These are phyloP conservation scores for Arctostaphylos glauca DNA, from an alignment of 148 eudicot genomes.

Conservation along the genomic window DNA sequence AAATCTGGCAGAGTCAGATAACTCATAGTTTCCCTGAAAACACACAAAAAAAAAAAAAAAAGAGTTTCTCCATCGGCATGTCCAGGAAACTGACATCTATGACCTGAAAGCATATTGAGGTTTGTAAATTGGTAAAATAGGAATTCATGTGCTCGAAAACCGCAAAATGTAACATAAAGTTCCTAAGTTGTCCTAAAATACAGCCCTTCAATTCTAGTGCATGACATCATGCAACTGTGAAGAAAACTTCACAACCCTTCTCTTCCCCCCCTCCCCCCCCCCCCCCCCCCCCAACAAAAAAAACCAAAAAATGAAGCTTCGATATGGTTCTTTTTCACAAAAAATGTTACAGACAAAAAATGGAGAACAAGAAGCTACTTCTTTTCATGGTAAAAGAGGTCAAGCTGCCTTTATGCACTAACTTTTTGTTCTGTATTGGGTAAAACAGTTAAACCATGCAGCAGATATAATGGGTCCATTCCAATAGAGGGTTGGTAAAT, in stretches of 20 bases:
- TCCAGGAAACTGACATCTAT: neutral
- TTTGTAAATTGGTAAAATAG: neutral
- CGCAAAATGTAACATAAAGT: neutral
- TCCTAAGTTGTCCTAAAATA: neutral
- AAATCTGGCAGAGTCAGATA: neutral
- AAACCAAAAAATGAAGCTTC: neutral
- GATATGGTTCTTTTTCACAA: neutral
- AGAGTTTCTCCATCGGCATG: neutral
- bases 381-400: neutral
- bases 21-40: neutral
- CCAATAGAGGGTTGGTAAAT: neutral
- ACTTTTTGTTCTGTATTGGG: neutral
- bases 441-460: conserved; percentile 5
- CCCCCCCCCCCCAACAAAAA: too few species aligned
- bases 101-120: neutral
- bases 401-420: neutral
- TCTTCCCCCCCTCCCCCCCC: too few species aligned
- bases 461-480: neutral
- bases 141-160: neutral
- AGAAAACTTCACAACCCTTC: too few species aligned
- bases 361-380: neutral
- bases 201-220: neutral
- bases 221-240: neutral
- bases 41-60: neutral
- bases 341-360: neutral